These are phyloP conservation scores for Davidsoniella neocaledoniae DNA, from an alignment of 2,329 filamentous ascomycete species.

Conservation along the genomic window DNA sequence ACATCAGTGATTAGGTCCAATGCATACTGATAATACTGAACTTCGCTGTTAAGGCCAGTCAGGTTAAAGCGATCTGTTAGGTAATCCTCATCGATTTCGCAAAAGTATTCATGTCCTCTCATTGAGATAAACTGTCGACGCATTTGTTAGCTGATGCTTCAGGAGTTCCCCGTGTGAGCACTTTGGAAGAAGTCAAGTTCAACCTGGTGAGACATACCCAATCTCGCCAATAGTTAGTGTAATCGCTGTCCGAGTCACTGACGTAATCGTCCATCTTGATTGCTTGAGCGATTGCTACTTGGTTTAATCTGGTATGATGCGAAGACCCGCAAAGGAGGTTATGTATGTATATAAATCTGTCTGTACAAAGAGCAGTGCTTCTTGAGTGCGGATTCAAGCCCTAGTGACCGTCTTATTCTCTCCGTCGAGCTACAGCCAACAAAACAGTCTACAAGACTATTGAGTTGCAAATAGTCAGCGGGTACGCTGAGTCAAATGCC, in stretches of 20 bases:
- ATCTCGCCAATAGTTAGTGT: constrained; percentile 97
- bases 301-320: too few relatives aligned
- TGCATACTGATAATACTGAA: constrained; percentile 98
- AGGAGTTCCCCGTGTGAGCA: neutral
- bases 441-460: too few relatives aligned
- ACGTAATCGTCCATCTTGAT: constrained; percentile 84
- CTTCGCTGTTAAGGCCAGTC: constrained; percentile 90
- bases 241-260: constrained; percentile 96
- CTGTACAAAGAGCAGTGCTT: neutral
- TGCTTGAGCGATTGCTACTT: too few relatives aligned
- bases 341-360: neutral
- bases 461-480: too few relatives aligned
- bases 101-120: constrained; percentile 96
- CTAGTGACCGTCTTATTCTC: too few relatives aligned
- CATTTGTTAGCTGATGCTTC: neutral
- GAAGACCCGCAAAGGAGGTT: neutral
- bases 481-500: too few relatives aligned
- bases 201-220: constrained; percentile 53
- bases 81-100: constrained; percentile 98
- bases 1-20: constrained; percentile 94
- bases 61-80: constrained; percentile 96
- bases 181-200: neutral
- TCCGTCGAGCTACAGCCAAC: too few relatives aligned
- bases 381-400: too few relatives aligned
- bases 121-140: constrained; percentile 78